Evolutionary conservation across 1,284 basidiomycete genomes (phyloP).

Genomic region (Fistulinella cinereoalba): DNA sequence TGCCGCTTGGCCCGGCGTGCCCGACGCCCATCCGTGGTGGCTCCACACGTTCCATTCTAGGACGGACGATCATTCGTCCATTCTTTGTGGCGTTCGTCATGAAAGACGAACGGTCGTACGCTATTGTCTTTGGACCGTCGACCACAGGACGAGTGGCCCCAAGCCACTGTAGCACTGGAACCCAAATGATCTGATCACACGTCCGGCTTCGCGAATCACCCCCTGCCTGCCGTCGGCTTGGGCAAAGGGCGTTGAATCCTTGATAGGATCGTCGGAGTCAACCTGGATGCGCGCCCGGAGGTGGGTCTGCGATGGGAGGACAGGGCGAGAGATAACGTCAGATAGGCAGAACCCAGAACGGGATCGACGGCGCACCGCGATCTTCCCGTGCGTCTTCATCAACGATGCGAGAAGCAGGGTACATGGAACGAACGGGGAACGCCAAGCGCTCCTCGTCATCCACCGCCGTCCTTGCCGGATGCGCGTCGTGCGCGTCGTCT

Average conservation of each 20-base stretch:
- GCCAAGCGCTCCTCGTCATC: background rate
- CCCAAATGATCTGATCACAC: too few species aligned
- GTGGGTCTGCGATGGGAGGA: background rate
- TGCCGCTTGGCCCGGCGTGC: background rate
- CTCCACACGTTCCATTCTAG: background rate
- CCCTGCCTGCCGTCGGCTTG: background rate
- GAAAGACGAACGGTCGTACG: too few species aligned
- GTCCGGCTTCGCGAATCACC: too few species aligned
- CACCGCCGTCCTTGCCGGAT: background rate
- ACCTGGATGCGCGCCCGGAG: background rate
- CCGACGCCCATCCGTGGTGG: slow-evolving; percentile 9
- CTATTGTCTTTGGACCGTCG: too few species aligned
- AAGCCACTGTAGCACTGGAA: too few species aligned
- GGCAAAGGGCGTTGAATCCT: background rate
- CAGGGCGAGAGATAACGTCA: slow-evolving; percentile 4
- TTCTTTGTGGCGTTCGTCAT: background rate
- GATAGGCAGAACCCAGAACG: background rate
- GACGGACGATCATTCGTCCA: slow-evolving; percentile 13
- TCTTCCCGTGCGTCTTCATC: too few species aligned
- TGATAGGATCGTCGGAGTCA: background rate
- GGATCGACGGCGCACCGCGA: slow-evolving; percentile 6
- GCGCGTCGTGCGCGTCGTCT: background rate
- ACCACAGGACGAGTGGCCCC: too few species aligned
- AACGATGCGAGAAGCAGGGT: too few species aligned
- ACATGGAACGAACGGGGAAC: too few species aligned